Evolutionary conservation across 768 basidiomycete species (phyloP).

Genomic region (Amanita rimosa): DNA sequence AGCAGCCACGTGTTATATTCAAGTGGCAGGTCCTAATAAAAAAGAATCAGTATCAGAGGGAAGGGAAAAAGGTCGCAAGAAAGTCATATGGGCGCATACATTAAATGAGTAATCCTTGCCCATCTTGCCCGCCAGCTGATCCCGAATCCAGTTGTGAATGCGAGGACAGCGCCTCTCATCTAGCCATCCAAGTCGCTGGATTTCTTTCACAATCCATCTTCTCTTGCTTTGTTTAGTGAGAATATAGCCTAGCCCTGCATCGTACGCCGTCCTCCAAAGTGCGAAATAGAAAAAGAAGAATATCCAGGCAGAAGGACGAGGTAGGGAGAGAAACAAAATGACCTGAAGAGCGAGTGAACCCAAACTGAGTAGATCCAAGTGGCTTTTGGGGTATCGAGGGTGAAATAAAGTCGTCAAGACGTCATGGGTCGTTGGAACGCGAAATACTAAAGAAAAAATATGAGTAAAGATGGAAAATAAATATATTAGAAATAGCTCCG

Average conservation of each 20-base stretch:
- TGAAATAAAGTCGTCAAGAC: slow-evolving; percentile 79
- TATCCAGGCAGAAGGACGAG: slow-evolving; percentile 36
- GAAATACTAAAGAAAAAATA: slow-evolving; percentile 53
- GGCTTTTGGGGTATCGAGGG: slow-evolving; percentile 75
- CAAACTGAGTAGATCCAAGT: slow-evolving; percentile 82
- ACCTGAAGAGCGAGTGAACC: slow-evolving; percentile 69
- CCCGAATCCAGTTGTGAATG: slow-evolving; percentile 73
- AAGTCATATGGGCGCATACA: slow-evolving; percentile 18
- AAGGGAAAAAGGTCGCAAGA: slow-evolving; percentile 1
- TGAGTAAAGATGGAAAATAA: slow-evolving; percentile 6
- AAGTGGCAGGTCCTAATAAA: slow-evolving; percentile 62
- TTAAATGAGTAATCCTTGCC: slow-evolving; percentile 91
- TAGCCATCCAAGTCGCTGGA: slow-evolving; percentile 82
- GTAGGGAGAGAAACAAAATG: slow-evolving; percentile 56
- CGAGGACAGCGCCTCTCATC: slow-evolving; percentile 54
- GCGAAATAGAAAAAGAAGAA: slow-evolving; percentile 89
- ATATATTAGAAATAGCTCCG: slow-evolving; percentile 10
- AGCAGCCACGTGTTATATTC: slow-evolving; percentile 97
- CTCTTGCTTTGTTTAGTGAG: slow-evolving; percentile 93
- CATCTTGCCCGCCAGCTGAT: slow-evolving; percentile 87
- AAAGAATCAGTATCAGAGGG: slow-evolving; percentile 3
- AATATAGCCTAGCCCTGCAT: slow-evolving; percentile 89
- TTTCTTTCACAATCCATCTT: slow-evolving; percentile 82
- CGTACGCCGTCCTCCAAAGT: slow-evolving; percentile 89
- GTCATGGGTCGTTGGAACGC: slow-evolving; percentile 87